phyloP scores from a whole-genome alignment of 163 green algal genomes.

The Prototheca wickerhamii region DNA sequence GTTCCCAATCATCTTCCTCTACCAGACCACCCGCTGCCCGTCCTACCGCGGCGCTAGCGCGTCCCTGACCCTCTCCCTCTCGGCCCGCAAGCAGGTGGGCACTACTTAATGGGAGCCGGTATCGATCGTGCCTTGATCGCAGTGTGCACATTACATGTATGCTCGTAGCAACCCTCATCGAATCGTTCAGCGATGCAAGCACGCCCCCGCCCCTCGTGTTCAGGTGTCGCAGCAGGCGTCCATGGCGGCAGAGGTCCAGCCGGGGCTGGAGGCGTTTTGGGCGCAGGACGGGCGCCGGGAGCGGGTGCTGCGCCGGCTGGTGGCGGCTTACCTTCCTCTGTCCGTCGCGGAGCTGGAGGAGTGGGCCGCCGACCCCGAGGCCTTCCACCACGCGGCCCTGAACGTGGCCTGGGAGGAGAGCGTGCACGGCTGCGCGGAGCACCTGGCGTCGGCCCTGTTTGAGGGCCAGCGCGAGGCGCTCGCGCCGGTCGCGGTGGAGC shows the following conservation, averaged over 20 bases:
- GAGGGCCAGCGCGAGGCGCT: conserved; percentile 43
- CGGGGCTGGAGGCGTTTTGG: conserved; percentile 41
- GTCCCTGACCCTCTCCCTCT: conserved; percentile 20
- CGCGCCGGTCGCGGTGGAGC: conserved; percentile 41
- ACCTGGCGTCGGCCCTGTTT: conserved; percentile 53
- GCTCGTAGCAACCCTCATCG: too few species aligned
- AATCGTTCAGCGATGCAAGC: too few species aligned
- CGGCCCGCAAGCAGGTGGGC: conserved; percentile 15
- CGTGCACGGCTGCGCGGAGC: conserved; percentile 49
- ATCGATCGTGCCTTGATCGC: too few species aligned
- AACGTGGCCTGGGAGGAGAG: conserved; percentile 46
- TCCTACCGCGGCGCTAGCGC: conserved; percentile 27
- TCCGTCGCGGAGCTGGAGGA: conserved; percentile 41
- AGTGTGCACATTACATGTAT: too few species aligned
- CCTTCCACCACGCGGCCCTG: conserved; percentile 43
- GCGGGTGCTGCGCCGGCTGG: conserved; percentile 25
- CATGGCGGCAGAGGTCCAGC: conserved; percentile 41
- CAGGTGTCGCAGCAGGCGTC: conserved; percentile 36
- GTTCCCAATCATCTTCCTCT: conserved; percentile 37
- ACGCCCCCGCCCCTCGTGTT: too few species aligned
- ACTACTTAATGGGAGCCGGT: too few species aligned
- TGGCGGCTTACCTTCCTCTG: conserved; percentile 37
- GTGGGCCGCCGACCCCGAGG: conserved; percentile 47
- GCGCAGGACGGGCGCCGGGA: conserved; percentile 19
- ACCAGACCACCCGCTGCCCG: conserved; percentile 37